phyloP scores from a whole-genome alignment of 768 basidiomycete genomes.

The Leccinum aurantiacum region DNA sequence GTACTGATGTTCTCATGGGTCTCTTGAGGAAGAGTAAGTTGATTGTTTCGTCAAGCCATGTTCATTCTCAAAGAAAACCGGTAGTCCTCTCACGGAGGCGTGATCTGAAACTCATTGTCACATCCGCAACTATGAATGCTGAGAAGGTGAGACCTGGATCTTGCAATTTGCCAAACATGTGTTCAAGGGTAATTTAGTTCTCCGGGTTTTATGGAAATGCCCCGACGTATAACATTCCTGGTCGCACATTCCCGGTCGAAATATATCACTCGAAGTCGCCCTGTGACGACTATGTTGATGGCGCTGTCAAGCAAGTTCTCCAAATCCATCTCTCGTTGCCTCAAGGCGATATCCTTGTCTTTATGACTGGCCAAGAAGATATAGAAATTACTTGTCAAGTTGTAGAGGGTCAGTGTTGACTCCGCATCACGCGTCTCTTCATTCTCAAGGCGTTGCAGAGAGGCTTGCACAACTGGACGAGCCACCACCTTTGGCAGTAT shows the following conservation, averaged over 20 bases:
- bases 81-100: constrained; percentile 83
- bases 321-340: constrained; percentile 95
- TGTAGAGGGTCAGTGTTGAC: constrained; percentile 62
- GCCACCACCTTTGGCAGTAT: constrained; percentile 79
- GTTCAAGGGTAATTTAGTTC: constrained; percentile 56
- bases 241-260: constrained; percentile 97
- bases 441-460: constrained; percentile 49
- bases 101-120: constrained; percentile 95
- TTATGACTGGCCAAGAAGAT: constrained; percentile 99
- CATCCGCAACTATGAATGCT: constrained; percentile 99
- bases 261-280: constrained; percentile 95
- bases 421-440: background rate
- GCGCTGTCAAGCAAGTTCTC: constrained; percentile 95
- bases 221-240: constrained; percentile 90
- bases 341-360: constrained; percentile 92
- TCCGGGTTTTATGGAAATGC: constrained; percentile 95
- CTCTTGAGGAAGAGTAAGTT: constrained; percentile 84
- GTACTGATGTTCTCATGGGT: constrained; percentile 98
- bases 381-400: constrained; percentile 98
- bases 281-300: constrained; percentile 98
- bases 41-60: background rate
- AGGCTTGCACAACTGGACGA: constrained; percentile 92
- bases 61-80: constrained; percentile 4
- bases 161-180: background rate
- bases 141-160: constrained; percentile 67